A percentile compares a stretch with the other conserved stretches of the same genome.
Conservation (phyloP, 257 asterid genomes). For the Agastache rugosa region DNA sequence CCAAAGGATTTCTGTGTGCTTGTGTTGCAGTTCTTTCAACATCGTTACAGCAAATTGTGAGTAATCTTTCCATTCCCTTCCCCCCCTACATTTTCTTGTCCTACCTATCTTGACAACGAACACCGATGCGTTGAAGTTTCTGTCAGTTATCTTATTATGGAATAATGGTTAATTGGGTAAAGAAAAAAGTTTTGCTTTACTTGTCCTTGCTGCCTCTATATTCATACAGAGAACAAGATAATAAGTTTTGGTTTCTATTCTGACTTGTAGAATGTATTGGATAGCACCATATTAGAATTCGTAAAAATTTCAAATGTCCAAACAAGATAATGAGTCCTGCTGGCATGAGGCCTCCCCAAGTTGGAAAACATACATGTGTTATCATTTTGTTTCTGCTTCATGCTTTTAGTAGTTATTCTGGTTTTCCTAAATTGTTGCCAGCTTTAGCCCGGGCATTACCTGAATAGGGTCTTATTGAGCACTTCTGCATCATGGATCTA, state of each 20-base stretch:
- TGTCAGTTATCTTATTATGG: neutral
- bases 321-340: neutral
- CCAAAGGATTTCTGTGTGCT: slow-evolving; percentile 87
- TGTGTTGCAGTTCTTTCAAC: slow-evolving; percentile 90
- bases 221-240: neutral
- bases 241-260: slow-evolving; percentile 2
- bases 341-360: neutral
- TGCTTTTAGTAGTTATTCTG: slow-evolving; percentile 21
- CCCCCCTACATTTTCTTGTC: neutral
- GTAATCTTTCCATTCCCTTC: slow-evolving; percentile 39
- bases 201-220: slow-evolving; percentile 13
- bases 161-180: neutral
- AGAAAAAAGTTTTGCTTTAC: slow-evolving; percentile 3
- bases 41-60: slow-evolving; percentile 93
- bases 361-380: neutral
- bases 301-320: neutral
- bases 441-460: slow-evolving; percentile 3
- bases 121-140: neutral
- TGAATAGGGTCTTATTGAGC: slow-evolving; percentile 4
- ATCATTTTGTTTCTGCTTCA: slow-evolving; percentile 19
- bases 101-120: neutral
- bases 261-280: neutral
- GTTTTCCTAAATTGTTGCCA: neutral
- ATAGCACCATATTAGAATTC: neutral
- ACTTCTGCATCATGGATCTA: slow-evolving; percentile 14